phyloP scores from a whole-genome alignment of 163 green algal genomes.

The Prototheca stagnorum region DNA sequence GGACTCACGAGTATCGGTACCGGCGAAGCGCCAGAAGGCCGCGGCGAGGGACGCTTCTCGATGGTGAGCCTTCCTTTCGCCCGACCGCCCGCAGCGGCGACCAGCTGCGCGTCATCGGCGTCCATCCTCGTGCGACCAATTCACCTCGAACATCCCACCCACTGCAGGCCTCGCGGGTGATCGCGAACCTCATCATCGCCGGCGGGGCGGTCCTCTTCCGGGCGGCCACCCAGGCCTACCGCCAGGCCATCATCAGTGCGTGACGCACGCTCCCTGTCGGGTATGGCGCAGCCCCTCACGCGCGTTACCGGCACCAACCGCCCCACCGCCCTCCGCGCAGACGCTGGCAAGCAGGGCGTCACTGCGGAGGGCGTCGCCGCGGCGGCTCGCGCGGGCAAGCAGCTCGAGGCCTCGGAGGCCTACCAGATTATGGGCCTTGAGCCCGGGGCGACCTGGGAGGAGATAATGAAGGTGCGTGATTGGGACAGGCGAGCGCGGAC shows the following conservation, averaged over 20 bases:
- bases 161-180: constrained; percentile 52
- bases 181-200: constrained; percentile 74
- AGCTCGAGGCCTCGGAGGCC: constrained; percentile 63
- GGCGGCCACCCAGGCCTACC: constrained; percentile 61
- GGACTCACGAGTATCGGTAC: too few relatives aligned
- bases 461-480: constrained; percentile 66
- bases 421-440: constrained; percentile 66
- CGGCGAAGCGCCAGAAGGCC: too few relatives aligned
- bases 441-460: constrained; percentile 39
- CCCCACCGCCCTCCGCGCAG: constrained; percentile 18
- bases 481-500: too few relatives aligned
- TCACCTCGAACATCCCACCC: too few relatives aligned
- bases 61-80: too few relatives aligned
- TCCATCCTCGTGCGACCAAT: too few relatives aligned
- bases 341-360: constrained; percentile 56
- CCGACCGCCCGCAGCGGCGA: too few relatives aligned
- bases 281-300: too few relatives aligned
- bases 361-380: constrained; percentile 37
- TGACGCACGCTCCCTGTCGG: not conserved
- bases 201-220: constrained; percentile 57
- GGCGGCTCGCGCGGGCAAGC: constrained; percentile 15
- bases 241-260: constrained; percentile 70
- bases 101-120: too few relatives aligned
- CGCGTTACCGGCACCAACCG: not conserved
- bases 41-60: too few relatives aligned